These are phyloP conservation scores for Pholiota adiposa DNA, from an alignment of 1,284 basidiomycete species.

Conservation along the genomic window DNA sequence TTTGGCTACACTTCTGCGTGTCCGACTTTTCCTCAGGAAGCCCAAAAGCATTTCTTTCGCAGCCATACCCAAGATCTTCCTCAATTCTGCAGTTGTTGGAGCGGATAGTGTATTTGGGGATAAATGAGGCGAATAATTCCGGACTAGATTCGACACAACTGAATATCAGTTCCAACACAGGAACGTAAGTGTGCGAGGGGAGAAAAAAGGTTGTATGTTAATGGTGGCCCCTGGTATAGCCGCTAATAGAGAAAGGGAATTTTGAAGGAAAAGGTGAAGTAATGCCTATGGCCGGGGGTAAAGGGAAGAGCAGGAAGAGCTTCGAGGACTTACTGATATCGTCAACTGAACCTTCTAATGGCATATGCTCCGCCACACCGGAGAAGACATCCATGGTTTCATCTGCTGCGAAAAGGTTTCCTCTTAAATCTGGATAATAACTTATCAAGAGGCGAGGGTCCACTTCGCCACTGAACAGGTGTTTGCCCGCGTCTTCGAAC, in stretches of 20 bases:
- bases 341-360: constrained; percentile 50
- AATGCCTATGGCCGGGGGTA: constrained; percentile 20
- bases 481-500: constrained; percentile 78
- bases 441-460: constrained; percentile 80
- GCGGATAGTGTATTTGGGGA: constrained; percentile 71
- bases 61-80: constrained; percentile 57
- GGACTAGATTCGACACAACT: constrained; percentile 88
- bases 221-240: constrained; percentile 27
- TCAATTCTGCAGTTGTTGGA: constrained; percentile 68
- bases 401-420: constrained; percentile 52
- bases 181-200: constrained; percentile 32
- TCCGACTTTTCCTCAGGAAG: constrained; percentile 59
- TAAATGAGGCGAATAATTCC: constrained; percentile 87
- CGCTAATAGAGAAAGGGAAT: constrained; percentile 26
- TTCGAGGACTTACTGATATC: constrained; percentile 65
- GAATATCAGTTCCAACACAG: constrained; percentile 60
- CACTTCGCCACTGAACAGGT: constrained; percentile 70
- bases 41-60: constrained; percentile 71
- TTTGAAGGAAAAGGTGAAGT: constrained; percentile 20
- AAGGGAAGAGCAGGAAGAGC: constrained; percentile 4
- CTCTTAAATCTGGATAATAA: constrained; percentile 75
- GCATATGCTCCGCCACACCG: constrained; percentile 72
- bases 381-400: constrained; percentile 62
- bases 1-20: constrained; percentile 29
- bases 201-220: constrained; percentile 30